Base-by-base conservation (phyloP, 495 filamentous ascomycete genomes). In the Xylaria flabelliformis region DNA sequence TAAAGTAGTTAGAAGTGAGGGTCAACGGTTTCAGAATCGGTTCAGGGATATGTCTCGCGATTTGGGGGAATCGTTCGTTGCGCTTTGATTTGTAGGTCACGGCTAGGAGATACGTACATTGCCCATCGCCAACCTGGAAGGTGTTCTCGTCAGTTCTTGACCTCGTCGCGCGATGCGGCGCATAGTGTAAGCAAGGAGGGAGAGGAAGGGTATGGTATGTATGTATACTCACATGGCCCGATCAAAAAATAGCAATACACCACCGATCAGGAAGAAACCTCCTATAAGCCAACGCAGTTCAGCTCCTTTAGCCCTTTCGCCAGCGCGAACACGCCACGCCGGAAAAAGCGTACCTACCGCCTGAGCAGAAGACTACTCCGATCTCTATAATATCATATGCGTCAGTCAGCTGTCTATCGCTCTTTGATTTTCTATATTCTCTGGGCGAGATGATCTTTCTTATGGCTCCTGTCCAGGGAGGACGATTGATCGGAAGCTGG, bases 231-330 rank as follows among this genome's bases (percentile, higher is more conserved):
- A 83, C 94, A 98, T 92, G 74, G 96, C 93, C 70, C 97, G 90
- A 82, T 99, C 96, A 81, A 98, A 99, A 85, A 99, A 98, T 84
- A 99, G 89, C 73, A 98, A 81, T 5, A 98, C 92, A 64, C 96
- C 96, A 71, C 94, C 93, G 78, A 97, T 85, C 59, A 99, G 88
- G 87, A 99, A 99, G 85, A 97, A 90, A 66, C 91, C 93, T 74
- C 95, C 95, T 95, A 72, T 62, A 51, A 72, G 24, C 58, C 64
- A 71, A 44, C 70, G 69, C 59, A 69, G 50, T 74, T 75, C 73
- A 72, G 70, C 63, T 7, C 32, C 32, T 29, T n/a, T 15, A 12
- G 50, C 24, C 42, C 2, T 50, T 81, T 64, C 58, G 42, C 61
- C 71, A 50, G 64, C 63, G 69, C 64, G 71, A 75, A 73, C 39